Evolutionary conservation across 371 early-diverging fungal genomes (phyloP).

Genomic region (Rhizopus microsporus): DNA sequence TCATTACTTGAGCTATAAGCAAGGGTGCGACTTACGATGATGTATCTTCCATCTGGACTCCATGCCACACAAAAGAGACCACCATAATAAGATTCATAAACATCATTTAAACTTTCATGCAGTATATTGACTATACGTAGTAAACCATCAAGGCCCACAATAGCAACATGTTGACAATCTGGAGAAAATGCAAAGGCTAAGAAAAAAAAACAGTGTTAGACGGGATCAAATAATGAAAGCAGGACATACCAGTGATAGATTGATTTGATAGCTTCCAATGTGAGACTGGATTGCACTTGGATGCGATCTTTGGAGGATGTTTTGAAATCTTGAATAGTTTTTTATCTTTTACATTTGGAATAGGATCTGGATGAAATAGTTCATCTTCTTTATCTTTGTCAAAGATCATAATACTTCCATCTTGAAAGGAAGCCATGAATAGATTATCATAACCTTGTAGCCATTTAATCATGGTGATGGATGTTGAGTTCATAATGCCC

Average conservation of each 20-base stretch:
- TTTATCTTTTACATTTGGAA: conserved; percentile 6
- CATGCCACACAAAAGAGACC: conserved; percentile 86
- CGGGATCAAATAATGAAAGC: too few species aligned
- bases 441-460: conserved; percentile 83
- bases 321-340: conserved; percentile 55
- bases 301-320: conserved; percentile 45
- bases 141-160: conserved; percentile 76
- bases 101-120: conserved; percentile 70
- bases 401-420: conserved; percentile 79
- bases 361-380: conserved; percentile 31
- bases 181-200: conserved; percentile 87
- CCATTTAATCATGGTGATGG: conserved; percentile 87
- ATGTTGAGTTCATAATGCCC: conserved; percentile 70
- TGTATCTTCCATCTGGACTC: conserved; percentile 90
- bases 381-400: conserved; percentile 90
- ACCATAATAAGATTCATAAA: conserved; percentile 83
- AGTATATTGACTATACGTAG: conserved; percentile 75
- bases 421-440: conserved; percentile 84
- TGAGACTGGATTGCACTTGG: conserved; percentile 73
- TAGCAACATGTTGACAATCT: conserved; percentile 78
- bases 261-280: conserved; percentile 70
- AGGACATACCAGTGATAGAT: conserved; percentile 60
- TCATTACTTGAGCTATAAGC: too few species aligned
- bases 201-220: not conserved
- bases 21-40: conserved; percentile 65